Conservation (phyloP, 371 early-diverging fungal genomes). For the Saksenaea oblongispora region DNA sequence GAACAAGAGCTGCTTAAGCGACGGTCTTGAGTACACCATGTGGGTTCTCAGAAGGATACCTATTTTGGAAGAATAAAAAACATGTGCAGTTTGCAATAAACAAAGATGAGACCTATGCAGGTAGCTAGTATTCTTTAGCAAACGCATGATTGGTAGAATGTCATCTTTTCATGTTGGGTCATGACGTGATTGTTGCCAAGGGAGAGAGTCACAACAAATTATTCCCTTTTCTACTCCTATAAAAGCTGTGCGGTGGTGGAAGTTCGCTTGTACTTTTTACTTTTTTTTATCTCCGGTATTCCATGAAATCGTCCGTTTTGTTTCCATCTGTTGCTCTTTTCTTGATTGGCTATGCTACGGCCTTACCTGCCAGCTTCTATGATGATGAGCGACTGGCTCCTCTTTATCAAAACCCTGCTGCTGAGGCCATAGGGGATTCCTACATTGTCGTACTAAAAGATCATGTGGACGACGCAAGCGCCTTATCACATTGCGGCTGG, state of each 20-base stretch:
- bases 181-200: too few species aligned
- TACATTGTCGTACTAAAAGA: conserved; percentile 88
- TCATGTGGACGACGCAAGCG: conserved; percentile 33
- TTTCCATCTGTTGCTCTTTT: conserved; percentile 16
- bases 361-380: conserved; percentile 9
- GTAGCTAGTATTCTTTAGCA: too few species aligned
- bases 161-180: too few species aligned
- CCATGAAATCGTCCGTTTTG: conserved; percentile 6
- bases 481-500: conserved; percentile 36
- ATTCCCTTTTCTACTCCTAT: not conserved
- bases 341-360: conserved; percentile 13
- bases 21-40: not conserved
- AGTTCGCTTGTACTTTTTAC: not conserved
- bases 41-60: too few species aligned
- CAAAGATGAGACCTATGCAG: too few species aligned
- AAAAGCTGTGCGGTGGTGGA: not conserved
- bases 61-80: too few species aligned
- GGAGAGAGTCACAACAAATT: too few species aligned
- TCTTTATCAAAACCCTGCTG: conserved; percentile 60
- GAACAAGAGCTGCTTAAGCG: not conserved
- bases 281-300: not conserved
- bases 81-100: too few species aligned
- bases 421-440: conserved; percentile 70
- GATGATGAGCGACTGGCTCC: conserved; percentile 52
- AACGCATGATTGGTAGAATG: too few species aligned